Conservation (phyloP, 331 rosid genomes). For the Cucumis variabilis region DNA sequence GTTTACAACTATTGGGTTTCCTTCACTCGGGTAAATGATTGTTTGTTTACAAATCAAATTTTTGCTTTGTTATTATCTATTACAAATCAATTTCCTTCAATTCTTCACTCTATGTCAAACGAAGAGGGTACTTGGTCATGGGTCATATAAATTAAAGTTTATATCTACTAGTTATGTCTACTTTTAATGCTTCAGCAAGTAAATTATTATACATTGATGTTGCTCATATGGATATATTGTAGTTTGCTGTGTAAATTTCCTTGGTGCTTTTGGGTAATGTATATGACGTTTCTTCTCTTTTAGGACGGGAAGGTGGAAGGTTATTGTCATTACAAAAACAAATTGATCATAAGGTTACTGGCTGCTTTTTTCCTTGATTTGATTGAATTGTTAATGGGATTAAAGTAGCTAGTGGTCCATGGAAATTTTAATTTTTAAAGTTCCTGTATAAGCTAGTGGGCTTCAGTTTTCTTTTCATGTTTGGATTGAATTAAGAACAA, state of each 20-base stretch:
- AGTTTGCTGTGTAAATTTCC: slow-evolving; percentile 2
- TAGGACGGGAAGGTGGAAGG: slow-evolving; percentile 83
- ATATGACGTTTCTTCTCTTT: slow-evolving; percentile 35
- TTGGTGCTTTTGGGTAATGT: slow-evolving; percentile 23
- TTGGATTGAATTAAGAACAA: too few species aligned
- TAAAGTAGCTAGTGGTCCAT: slow-evolving; percentile 9
- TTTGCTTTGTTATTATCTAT: too few species aligned
- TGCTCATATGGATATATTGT: neutral
- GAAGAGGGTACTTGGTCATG: slow-evolving; percentile 58
- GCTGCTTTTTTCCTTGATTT: slow-evolving; percentile 19
- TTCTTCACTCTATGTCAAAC: slow-evolving; percentile 54
- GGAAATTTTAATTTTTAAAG: neutral
- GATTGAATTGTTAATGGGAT: slow-evolving; percentile 8
- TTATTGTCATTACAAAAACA: slow-evolving; percentile 89
- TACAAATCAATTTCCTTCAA: too few species aligned
- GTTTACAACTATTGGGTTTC: too few species aligned
- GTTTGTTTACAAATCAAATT: too few species aligned
- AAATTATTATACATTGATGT: neutral
- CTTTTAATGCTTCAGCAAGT: neutral
- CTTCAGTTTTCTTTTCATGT: neutral
- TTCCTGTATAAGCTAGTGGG: slow-evolving; percentile 6
- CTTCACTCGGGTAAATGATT: too few species aligned
- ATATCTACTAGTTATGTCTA: neutral
- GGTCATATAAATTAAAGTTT: neutral
- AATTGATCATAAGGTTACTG: slow-evolving; percentile 71